These are phyloP conservation scores for Penicillium cataractarum DNA, from an alignment of 495 filamentous ascomycete genomes.

Conservation along the genomic window DNA sequence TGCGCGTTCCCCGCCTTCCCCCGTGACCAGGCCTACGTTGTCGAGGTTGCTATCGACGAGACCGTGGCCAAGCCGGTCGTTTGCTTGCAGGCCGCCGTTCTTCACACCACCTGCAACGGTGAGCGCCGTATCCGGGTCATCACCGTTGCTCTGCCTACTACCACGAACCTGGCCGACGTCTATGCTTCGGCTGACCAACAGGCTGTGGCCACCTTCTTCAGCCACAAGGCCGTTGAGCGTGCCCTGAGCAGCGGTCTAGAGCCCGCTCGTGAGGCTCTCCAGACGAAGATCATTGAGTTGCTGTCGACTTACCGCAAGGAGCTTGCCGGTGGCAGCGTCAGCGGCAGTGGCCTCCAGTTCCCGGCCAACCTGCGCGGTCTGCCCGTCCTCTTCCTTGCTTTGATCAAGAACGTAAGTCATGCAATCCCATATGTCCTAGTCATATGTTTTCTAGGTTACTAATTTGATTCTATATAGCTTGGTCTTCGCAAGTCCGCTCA, in stretches of 20 bases:
- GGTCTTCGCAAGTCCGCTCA: constrained; percentile 93
- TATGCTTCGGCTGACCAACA: constrained; percentile 95
- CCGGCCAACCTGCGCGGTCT: constrained; percentile 87
- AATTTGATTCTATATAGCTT: constrained; percentile 56
- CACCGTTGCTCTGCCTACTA: constrained; percentile 92
- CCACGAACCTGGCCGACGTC: constrained; percentile 82
- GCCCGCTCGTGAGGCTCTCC: constrained; percentile 84
- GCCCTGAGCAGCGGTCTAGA: constrained; percentile 85
- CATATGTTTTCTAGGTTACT: constrained; percentile 9
- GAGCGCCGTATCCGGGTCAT: constrained; percentile 92
- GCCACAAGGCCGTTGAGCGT: constrained; percentile 95
- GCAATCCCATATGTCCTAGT: background rate
- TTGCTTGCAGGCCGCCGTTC: constrained; percentile 93
- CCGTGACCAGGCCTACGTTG: constrained; percentile 96
- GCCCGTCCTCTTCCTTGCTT: constrained; percentile 85
- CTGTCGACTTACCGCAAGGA: constrained; percentile 96
- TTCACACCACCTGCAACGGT: constrained; percentile 97
- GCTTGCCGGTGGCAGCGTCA: constrained; percentile 92
- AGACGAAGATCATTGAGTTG: constrained; percentile 89
- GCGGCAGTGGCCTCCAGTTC: constrained; percentile 89
- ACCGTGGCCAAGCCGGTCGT: constrained; percentile 89
- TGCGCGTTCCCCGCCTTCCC: constrained; percentile 98
- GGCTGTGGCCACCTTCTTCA: constrained; percentile 91
- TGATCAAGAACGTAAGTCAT: constrained; percentile 85
- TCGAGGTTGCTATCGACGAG: constrained; percentile 98